Percentiles rank a stretch among this genome's conserved stretches.
These are phyloP conservation scores for Saxispiralis lemnorum DNA, from an alignment of 495 filamentous ascomycete genomes.

Conservation along the genomic window DNA sequence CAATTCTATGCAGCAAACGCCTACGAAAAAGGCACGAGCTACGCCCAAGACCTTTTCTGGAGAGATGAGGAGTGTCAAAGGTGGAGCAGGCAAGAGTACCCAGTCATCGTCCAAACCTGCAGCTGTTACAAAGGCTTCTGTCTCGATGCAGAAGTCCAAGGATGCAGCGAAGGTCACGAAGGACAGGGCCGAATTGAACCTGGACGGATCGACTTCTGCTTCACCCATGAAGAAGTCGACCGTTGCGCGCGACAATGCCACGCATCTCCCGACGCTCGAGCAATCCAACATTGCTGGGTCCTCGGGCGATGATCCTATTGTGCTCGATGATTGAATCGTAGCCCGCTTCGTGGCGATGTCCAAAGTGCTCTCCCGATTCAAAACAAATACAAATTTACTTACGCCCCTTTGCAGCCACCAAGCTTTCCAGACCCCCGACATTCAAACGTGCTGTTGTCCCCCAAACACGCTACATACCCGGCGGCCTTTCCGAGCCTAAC, in stretches of 20 bases:
- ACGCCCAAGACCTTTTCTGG: neutral
- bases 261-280: neutral
- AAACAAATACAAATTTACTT: neutral
- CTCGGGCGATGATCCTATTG: neutral
- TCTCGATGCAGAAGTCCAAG: constrained; percentile 3
- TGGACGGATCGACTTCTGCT: constrained; percentile 1
- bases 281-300: neutral
- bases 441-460: constrained; percentile 6
- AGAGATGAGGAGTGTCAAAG: neutral
- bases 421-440: neutral
- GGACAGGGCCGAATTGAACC: neutral
- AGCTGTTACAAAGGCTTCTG: constrained; percentile 2
- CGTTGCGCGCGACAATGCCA: neutral
- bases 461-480: neutral
- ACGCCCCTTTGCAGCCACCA: neutral
- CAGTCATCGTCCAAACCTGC: neutral
- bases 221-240: constrained; percentile 5
- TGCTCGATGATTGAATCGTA: constrained; percentile 1
- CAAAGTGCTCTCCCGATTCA: too few relatives aligned
- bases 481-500: neutral
- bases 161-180: neutral
- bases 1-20: neutral
- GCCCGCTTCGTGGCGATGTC: too few relatives aligned
- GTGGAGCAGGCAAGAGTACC: neutral
- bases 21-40: neutral